A percentile compares a stretch with the other conserved stretches of the same genome.
Conservation (phyloP, 225 moss, liverwort and hornwort species). For the Straminergon stramineum region DNA sequence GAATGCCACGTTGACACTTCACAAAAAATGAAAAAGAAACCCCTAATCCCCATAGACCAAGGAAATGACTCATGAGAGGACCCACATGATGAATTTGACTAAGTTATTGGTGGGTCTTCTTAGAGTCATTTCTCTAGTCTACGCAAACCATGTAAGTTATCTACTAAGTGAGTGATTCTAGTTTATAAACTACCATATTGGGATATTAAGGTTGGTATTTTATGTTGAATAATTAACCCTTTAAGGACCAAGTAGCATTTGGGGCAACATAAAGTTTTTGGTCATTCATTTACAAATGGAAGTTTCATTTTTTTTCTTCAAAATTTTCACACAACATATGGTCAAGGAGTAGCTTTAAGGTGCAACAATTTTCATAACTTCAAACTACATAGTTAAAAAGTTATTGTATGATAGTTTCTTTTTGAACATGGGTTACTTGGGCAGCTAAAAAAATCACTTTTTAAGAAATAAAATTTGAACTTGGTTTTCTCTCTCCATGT, state of each 20-base stretch:
- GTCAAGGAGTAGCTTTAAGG: not conserved
- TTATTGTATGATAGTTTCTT: not conserved
- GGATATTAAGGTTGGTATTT: not conserved
- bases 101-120: not conserved
- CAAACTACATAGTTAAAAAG: not conserved
- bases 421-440: no score
- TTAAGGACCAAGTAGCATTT: not conserved
- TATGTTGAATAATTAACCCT: not conserved
- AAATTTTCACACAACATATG: not conserved
- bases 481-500: no score
- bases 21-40: no score
- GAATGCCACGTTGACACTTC: no score
- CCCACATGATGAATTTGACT: not conserved
- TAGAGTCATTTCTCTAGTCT: not conserved
- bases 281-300: not conserved
- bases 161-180: not conserved
- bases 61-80: not conserved
- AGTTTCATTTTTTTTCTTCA: not conserved
- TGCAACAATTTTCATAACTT: not conserved
- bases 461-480: no score
- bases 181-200: rapidly evolving
- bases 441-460: no score
- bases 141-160: not conserved
- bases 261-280: not conserved
- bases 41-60: no score